Base-by-base conservation (phyloP, 2,329 filamentous ascomycete species). In the Stemphylium beticola region DNA sequence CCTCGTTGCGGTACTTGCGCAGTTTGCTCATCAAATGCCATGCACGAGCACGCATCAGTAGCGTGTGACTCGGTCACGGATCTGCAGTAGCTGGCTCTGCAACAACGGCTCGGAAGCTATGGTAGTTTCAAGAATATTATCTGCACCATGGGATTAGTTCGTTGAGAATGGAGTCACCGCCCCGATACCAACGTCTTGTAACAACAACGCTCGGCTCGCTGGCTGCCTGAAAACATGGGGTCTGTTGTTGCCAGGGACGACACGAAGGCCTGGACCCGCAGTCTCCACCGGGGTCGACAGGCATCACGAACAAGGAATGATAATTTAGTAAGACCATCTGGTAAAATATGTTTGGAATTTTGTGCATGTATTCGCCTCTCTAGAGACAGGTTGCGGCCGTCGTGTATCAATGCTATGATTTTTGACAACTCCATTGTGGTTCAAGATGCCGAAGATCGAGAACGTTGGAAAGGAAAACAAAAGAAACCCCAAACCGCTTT, bases 291-390 rank as follows among this genome's bases (percentile, higher is more conserved):
- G 14, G 34, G 44, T 33, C 39, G 33, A 54, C 38, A 31, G 18
- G 51, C 26, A 53, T 33, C 20, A 47, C 24, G 32, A 17, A 41
- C 40, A 49, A 29, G 26, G 26, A 29, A 29, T 9, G 17, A 36
- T 18, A 18, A 36, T 26, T n/a, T 15, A 36, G 40, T 20, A 51
- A 24, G 20, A 32, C 26, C 20, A 18, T 44, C 26, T 15, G 41
- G 38, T 64, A 62, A 62, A 54, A 62, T 49, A 66, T 66, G 49
- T 68, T 69, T 46, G 58, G 57, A 40, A 55, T 57, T 66, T 45
- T 56, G 52, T 67, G 45, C 62, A 60, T 67, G 45, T 64, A 60
- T 67, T 68, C 53, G 47, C 49, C 56, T 59, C 60, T 59, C 40
- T 49, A 36, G 29, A 53, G 51, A 56, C 53, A 44, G 47, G 29